Conservation (phyloP, 768 basidiomycete species). For the Favolaschia claudopus region DNA sequence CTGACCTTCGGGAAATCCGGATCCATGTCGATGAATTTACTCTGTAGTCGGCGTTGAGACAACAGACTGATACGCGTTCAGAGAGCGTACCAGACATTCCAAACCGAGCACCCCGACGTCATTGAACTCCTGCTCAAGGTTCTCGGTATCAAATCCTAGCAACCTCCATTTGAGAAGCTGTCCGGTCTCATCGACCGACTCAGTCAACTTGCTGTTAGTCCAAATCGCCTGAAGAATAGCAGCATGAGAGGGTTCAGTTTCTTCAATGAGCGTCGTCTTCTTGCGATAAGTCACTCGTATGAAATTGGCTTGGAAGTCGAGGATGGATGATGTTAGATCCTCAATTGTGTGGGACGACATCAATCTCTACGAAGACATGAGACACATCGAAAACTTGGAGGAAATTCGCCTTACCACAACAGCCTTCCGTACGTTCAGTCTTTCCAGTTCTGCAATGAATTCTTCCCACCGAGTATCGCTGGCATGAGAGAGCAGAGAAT, state of each 20-base stretch:
- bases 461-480: slow-evolving; percentile 81
- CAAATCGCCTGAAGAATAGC: slow-evolving; percentile 73
- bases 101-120: slow-evolving; percentile 84
- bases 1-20: slow-evolving; percentile 80
- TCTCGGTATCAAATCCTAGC: slow-evolving; percentile 81
- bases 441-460: slow-evolving; percentile 78
- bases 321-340: slow-evolving; percentile 82
- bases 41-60: slow-evolving; percentile 44
- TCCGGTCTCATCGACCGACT: slow-evolving; percentile 58
- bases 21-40: slow-evolving; percentile 71
- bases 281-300: slow-evolving; percentile 80
- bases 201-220: slow-evolving; percentile 63
- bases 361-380: slow-evolving; percentile 58
- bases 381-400: background rate
- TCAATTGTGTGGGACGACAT: slow-evolving; percentile 86
- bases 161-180: slow-evolving; percentile 73
- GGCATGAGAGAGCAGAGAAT: slow-evolving; percentile 83
- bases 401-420: slow-evolving; percentile 68
- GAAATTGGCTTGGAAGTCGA: slow-evolving; percentile 90
- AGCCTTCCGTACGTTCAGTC: slow-evolving; percentile 79
- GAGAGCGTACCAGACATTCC: slow-evolving; percentile 74
- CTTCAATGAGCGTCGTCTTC: slow-evolving; percentile 81
- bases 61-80: background rate
- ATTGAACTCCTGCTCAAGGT: slow-evolving; percentile 77
- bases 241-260: slow-evolving; percentile 63